Percentiles rank a stretch among this genome's conserved stretches.
These are phyloP conservation scores for Botrytis cinerea DNA, from an alignment of 2,329 filamentous ascomycete species.

Conservation along the genomic window DNA sequence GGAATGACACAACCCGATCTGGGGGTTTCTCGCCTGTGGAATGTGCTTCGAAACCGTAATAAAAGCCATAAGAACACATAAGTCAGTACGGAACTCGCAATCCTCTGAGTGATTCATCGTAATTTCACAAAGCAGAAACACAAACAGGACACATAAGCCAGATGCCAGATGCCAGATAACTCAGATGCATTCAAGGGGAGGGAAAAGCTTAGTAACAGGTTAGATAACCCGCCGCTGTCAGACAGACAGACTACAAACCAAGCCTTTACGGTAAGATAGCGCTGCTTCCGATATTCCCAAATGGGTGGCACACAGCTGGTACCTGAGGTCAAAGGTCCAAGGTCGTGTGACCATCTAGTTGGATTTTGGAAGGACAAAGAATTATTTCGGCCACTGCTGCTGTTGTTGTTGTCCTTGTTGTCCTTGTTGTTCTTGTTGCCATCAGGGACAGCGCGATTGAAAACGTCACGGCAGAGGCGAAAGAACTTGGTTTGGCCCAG, in stretches of 20 bases:
- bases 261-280: slow-evolving; percentile 3
- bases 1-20: not conserved
- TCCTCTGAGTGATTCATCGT: slow-evolving; percentile 9
- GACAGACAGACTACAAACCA: not conserved
- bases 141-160: not conserved
- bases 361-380: slow-evolving; percentile 3
- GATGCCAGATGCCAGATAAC: not conserved
- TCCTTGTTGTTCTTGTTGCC: not conserved
- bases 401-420: not conserved
- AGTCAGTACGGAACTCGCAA: not conserved
- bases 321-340: not conserved
- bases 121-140: slow-evolving; percentile 1
- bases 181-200: not conserved
- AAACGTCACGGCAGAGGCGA: slow-evolving; percentile 1
- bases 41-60: slow-evolving; percentile 11
- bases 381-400: not conserved
- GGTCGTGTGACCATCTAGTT: slow-evolving; percentile 11
- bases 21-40: not conserved
- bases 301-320: not conserved
- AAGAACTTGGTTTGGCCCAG: slow-evolving; percentile 5
- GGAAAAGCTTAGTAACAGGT: not conserved
- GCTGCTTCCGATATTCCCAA: slow-evolving; percentile 5
- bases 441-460: not conserved
- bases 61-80: not conserved
- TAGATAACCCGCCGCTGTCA: not conserved